A percentile compares a stretch with the other conserved stretches of the same genome.
These are phyloP conservation scores for Murraya koenigii DNA, from an alignment of 345 rosid species.

Conservation along the genomic window DNA sequence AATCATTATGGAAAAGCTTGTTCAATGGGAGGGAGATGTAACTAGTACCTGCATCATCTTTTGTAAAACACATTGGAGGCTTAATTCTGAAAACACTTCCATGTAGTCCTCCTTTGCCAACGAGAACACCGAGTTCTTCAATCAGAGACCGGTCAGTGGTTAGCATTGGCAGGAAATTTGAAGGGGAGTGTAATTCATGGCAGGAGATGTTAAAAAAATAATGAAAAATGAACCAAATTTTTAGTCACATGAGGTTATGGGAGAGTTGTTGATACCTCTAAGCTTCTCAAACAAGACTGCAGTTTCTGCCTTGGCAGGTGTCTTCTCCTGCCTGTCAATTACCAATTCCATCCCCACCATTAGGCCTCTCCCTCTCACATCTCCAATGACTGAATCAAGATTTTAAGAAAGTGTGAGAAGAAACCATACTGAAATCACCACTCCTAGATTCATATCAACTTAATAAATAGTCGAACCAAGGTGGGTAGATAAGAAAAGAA, in stretches of 20 bases:
- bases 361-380: slow-evolving; percentile 87
- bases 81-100: slow-evolving; percentile 89
- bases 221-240: background rate
- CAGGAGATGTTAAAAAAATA: background rate
- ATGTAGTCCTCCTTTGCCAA: slow-evolving; percentile 91
- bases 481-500: background rate
- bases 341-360: slow-evolving; percentile 90
- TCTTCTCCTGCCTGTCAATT: slow-evolving; percentile 70
- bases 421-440: background rate
- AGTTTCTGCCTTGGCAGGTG: slow-evolving; percentile 87
- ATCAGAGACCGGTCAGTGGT: slow-evolving; percentile 5
- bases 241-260: background rate
- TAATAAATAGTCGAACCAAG: background rate
- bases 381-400: slow-evolving; percentile 70
- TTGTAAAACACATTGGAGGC: slow-evolving; percentile 94
- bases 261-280: slow-evolving; percentile 45
- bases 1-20: background rate
- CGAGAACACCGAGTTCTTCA: slow-evolving; percentile 74
- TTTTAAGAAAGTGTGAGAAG: background rate
- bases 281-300: slow-evolving; percentile 74
- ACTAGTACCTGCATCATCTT: slow-evolving; percentile 84
- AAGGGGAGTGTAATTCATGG: background rate
- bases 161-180: background rate
- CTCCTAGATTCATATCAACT: background rate
- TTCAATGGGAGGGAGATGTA: background rate